Conservation (phyloP, 441 rosid species). For the Capsella rubella region DNA sequence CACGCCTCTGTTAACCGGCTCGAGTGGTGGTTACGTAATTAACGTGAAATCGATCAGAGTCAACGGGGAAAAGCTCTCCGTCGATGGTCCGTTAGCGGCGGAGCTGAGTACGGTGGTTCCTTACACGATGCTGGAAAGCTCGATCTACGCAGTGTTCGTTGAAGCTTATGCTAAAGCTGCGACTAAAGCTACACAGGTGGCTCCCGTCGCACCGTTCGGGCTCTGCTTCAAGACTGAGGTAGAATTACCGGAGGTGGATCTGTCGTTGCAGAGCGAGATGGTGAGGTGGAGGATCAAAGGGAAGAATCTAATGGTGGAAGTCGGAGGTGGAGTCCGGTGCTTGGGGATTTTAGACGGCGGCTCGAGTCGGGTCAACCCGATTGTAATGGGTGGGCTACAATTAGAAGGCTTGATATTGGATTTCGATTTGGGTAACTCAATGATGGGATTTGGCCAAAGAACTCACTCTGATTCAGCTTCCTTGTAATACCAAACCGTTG, state of each 20-base stretch:
- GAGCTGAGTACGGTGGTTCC: constrained; percentile 69
- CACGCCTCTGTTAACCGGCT: constrained; percentile 52
- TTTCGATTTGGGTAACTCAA: constrained; percentile 62
- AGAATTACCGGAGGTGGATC: constrained; percentile 60
- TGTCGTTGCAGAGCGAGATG: constrained; percentile 86
- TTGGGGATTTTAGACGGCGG: constrained; percentile 79
- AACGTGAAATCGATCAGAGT: constrained; percentile 63
- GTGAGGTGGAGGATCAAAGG: constrained; percentile 78
- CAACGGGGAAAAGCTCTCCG: constrained; percentile 48
- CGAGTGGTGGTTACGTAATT: constrained; percentile 48
- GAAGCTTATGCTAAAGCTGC: constrained; percentile 58
- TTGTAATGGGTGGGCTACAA: constrained; percentile 69
- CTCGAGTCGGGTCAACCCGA: constrained; percentile 38
- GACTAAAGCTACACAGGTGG: constrained; percentile 45
- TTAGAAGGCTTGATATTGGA: constrained; percentile 70
- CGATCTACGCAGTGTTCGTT: constrained; percentile 52
- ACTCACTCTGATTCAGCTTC: constrained; percentile 35
- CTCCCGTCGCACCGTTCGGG: constrained; percentile 63
- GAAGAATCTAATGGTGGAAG: constrained; percentile 63
- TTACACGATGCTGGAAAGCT: constrained; percentile 65
- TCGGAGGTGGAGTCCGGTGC: constrained; percentile 56
- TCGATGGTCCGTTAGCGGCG: constrained; percentile 44
- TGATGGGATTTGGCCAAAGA: constrained; percentile 61
- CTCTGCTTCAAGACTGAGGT: constrained; percentile 51
- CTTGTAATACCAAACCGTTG: background rate